A percentile compares a stretch with the other conserved stretches of the same genome.
These are phyloP conservation scores for Marchantia paleacea DNA, from an alignment of 225 moss, liverwort and hornwort species.

Conservation along the genomic window DNA sequence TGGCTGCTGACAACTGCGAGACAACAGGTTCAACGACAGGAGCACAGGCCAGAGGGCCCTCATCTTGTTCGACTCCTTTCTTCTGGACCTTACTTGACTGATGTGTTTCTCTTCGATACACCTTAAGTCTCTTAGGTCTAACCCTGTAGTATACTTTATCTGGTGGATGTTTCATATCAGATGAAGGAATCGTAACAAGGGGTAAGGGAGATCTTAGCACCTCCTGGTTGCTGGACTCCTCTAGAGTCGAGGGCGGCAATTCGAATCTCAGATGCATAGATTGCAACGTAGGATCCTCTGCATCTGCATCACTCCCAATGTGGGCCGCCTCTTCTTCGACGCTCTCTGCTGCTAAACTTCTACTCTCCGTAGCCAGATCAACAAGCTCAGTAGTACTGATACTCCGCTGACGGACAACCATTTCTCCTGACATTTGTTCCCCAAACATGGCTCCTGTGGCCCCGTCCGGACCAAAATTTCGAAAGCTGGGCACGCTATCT, in stretches of 20 bases:
- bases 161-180: conserved; percentile 44
- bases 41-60: conserved; percentile 28
- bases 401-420: no score
- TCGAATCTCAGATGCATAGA: conserved; percentile 11
- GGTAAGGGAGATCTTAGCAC: conserved; percentile 36
- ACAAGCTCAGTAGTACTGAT: background rate
- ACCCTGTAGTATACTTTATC: conserved; percentile 48
- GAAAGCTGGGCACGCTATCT: background rate
- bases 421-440: background rate
- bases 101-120: conserved; percentile 43
- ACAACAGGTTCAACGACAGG: conserved; percentile 31
- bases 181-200: conserved; percentile 32
- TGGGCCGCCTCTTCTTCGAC: background rate
- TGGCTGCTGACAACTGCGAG: conserved; percentile 36
- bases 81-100: conserved; percentile 33
- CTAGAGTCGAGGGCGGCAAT: conserved; percentile 15
- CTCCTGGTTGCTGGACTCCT: conserved; percentile 36
- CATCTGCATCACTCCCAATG: background rate
- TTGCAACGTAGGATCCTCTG: background rate
- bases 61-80: conserved; percentile 37
- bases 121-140: conserved; percentile 40
- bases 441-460: background rate
- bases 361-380: background rate
- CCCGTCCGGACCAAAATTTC: background rate
- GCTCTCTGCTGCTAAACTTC: background rate